Evolutionary conservation across 2,329 filamentous ascomycete species (phyloP).

Genomic region (Nemania sp.): DNA sequence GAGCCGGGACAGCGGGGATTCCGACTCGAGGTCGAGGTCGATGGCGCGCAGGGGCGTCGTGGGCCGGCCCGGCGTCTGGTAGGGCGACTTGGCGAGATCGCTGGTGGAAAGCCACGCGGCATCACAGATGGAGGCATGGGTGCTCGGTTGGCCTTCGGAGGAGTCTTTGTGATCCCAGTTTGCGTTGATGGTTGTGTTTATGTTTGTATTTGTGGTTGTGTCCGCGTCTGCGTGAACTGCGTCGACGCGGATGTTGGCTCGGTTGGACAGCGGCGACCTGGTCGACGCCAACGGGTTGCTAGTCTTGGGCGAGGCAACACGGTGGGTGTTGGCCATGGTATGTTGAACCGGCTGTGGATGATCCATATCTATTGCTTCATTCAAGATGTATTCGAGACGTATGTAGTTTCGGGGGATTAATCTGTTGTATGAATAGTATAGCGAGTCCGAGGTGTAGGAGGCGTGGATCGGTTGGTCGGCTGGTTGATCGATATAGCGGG

Average conservation of each 20-base stretch:
- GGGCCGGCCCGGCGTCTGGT: conserved; percentile 29
- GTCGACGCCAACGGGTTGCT: conserved; percentile 9
- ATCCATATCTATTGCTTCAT: conserved; percentile 20
- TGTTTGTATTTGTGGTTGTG: too few species aligned
- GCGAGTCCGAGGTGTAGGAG: conserved; percentile 22
- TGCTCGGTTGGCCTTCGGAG: conserved; percentile 44
- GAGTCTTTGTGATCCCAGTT: conserved; percentile 45
- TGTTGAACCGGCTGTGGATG: conserved; percentile 16
- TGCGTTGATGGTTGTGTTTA: too few species aligned
- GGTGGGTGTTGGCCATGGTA: conserved; percentile 12
- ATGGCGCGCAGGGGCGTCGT: conserved; percentile 23
- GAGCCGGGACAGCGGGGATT: conserved; percentile 38
- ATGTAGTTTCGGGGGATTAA: too few species aligned
- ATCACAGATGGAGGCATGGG: conserved; percentile 45
- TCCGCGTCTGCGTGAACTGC: conserved; percentile 14
- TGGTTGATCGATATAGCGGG: not conserved
- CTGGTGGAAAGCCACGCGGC: conserved; percentile 43
- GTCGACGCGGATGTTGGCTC: conserved; percentile 30
- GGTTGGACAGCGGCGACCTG: conserved; percentile 36
- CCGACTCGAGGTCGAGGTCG: conserved; percentile 34
- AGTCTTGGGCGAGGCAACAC: not conserved
- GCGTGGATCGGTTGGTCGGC: not conserved
- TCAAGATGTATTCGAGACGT: conserved; percentile 19
- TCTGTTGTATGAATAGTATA: conserved; percentile 26
- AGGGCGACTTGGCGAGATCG: conserved; percentile 35